Conservation (phyloP, 257 asterid genomes). For the Jacaranda mimosifolia region DNA sequence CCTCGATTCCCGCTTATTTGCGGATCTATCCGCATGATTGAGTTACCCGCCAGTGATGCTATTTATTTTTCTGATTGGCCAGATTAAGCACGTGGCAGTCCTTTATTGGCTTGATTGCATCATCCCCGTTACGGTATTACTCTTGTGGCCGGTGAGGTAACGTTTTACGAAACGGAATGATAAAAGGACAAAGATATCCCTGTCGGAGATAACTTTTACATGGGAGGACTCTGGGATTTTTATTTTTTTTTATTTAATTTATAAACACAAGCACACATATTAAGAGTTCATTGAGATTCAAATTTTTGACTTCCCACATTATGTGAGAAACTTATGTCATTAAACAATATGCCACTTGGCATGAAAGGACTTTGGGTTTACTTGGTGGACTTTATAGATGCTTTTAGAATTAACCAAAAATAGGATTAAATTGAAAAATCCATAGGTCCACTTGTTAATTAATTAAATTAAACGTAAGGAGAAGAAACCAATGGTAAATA, state of each 20-base stretch:
- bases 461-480: not conserved
- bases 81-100: conserved; percentile 22
- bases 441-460: not conserved
- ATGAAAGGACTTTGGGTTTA: too few relatives aligned
- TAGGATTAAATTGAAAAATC: not conserved
- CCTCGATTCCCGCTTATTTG: conserved; percentile 40
- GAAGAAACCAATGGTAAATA: too few relatives aligned
- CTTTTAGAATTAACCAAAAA: not conserved
- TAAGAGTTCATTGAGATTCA: too few relatives aligned
- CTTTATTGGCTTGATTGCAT: conserved; percentile 30
- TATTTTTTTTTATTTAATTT: too few relatives aligned
- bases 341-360: too few relatives aligned
- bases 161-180: not conserved
- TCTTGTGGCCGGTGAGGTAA: not conserved
- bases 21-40: conserved; percentile 28
- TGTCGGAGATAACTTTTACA: not conserved
- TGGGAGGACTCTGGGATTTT: too few relatives aligned
- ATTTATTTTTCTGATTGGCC: not conserved
- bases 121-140: not conserved
- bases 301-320: too few relatives aligned
- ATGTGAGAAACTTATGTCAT: too few relatives aligned
- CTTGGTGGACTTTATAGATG: not conserved
- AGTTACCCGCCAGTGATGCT: conserved; percentile 38
- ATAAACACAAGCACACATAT: too few relatives aligned
- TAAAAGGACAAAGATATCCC: conserved; percentile 39